phyloP scores from a whole-genome alignment of 2,329 filamentous ascomycete species.

The Trichoderma simmonsii region DNA sequence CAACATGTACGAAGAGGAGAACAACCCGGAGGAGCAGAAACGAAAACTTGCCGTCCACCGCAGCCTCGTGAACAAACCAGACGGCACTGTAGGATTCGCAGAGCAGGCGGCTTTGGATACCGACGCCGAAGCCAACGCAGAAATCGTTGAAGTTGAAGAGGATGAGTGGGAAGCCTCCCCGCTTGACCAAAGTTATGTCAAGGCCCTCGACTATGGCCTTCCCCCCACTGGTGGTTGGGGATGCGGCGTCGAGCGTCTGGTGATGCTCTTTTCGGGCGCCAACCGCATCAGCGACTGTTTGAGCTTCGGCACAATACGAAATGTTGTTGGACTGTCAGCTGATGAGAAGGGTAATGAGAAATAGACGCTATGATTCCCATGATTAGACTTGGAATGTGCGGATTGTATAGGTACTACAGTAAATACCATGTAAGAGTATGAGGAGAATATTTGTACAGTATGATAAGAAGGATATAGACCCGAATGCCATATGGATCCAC shows the following conservation, averaged over 20 bases:
- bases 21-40: conserved; percentile 82
- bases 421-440: background rate
- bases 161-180: conserved; percentile 45
- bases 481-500: background rate
- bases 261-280: conserved; percentile 83
- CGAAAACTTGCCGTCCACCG: conserved; percentile 69
- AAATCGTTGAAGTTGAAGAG: conserved; percentile 27
- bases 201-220: conserved; percentile 80
- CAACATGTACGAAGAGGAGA: conserved; percentile 98
- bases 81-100: conserved; percentile 33
- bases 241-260: conserved; percentile 83
- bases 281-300: conserved; percentile 81
- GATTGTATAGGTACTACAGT: background rate
- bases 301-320: conserved; percentile 80
- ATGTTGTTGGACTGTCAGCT: conserved; percentile 55
- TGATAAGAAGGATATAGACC: background rate
- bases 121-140: conserved; percentile 17
- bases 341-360: conserved; percentile 28
- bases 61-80: conserved; percentile 35
- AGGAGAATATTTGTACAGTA: background rate
- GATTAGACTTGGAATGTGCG: background rate
- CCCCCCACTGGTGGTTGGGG: conserved; percentile 98
- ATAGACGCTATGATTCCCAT: background rate
- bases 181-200: conserved; percentile 77
- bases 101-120: conserved; percentile 38